These are phyloP conservation scores for Ogataea parapolymorpha DNA, from an alignment of 805 yeast genomes.

Conservation along the genomic window DNA sequence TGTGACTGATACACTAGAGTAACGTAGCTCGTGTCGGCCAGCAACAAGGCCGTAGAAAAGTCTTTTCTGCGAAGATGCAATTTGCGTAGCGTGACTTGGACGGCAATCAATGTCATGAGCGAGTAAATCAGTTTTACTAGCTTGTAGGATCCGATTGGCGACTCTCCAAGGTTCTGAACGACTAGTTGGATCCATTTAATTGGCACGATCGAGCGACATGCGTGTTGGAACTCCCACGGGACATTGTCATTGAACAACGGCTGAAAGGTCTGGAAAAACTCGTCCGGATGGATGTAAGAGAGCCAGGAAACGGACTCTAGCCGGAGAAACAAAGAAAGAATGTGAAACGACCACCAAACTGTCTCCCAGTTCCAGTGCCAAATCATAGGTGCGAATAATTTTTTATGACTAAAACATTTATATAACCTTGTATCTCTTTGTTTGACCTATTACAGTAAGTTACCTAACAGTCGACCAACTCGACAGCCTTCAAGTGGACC, in stretches of 20 bases:
- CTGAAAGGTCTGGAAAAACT: conserved; percentile 90
- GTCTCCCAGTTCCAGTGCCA: neutral
- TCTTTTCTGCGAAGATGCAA: conserved; percentile 34
- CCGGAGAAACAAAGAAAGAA: neutral
- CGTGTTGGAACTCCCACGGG: conserved; percentile 81
- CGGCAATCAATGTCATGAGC: conserved; percentile 30
- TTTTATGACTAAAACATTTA: neutral
- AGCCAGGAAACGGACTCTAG: conserved; percentile 32
- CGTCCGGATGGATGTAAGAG: conserved; percentile 96
- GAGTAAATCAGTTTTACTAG: conserved; percentile 47
- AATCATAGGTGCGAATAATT: neutral
- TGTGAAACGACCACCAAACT: neutral
- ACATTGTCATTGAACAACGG: conserved; percentile 51
- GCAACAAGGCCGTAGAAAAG: conserved; percentile 40
- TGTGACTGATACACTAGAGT: conserved; percentile 81
- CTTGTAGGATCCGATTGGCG: conserved; percentile 43
- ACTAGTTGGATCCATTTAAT: conserved; percentile 36
- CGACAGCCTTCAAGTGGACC: conserved; percentile 42
- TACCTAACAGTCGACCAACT: conserved; percentile 36
- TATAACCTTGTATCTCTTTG: conserved; percentile 1
- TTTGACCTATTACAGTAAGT: neutral
- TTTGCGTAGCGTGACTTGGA: conserved; percentile 30
- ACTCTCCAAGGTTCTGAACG: conserved; percentile 34
- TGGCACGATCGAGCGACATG: conserved; percentile 68
- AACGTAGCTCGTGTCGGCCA: conserved; percentile 58